phyloP scores from a whole-genome alignment of 2,329 filamentous ascomycete genomes.

The Ophiostoma sp. region DNA sequence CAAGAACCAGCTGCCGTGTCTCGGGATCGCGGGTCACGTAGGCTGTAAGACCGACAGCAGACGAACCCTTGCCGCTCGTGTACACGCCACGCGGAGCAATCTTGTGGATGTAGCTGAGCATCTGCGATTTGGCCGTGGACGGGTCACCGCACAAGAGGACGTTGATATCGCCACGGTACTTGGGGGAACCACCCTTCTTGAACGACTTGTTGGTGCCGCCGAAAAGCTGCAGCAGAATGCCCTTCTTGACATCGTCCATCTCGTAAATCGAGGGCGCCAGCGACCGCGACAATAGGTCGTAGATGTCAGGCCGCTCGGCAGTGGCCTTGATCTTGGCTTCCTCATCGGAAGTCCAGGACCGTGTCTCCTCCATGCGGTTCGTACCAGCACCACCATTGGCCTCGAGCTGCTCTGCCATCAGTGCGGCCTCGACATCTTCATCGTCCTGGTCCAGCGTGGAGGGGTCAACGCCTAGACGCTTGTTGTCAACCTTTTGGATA shows the following conservation, averaged over 20 bases:
- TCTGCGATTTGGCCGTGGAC: slow-evolving; percentile 91
- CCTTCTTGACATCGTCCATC: slow-evolving; percentile 98
- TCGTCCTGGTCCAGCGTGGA: slow-evolving; percentile 75
- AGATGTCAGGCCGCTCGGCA: slow-evolving; percentile 76
- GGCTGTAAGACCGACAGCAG: slow-evolving; percentile 73
- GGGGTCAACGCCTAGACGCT: slow-evolving; percentile 82
- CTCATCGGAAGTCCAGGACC: slow-evolving; percentile 79
- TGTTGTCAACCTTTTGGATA: slow-evolving; percentile 94
- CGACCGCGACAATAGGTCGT: slow-evolving; percentile 84
- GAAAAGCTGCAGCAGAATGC: slow-evolving; percentile 91
- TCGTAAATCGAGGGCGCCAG: slow-evolving; percentile 94
- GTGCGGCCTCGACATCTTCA: slow-evolving; percentile 48
- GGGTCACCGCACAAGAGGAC: slow-evolving; percentile 94
- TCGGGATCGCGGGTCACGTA: slow-evolving; percentile 77
- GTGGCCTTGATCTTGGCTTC: slow-evolving; percentile 82
- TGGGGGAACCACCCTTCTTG: slow-evolving; percentile 89
- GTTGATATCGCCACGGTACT: slow-evolving; percentile 96
- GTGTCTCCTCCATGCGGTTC: slow-evolving; percentile 72
- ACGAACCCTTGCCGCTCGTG: slow-evolving; percentile 75
- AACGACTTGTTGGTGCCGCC: slow-evolving; percentile 98
- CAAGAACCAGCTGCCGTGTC: slow-evolving; percentile 71
- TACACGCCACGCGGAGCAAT: slow-evolving; percentile 87
- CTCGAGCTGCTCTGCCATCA: slow-evolving; percentile 38
- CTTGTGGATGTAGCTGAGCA: slow-evolving; percentile 92
- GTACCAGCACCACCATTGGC: slow-evolving; percentile 52